Percentiles rank a stretch among this genome's conserved stretches.
phyloP scores from a whole-genome alignment of 164 flowering plant genomes.

The Stephania cephalantha region DNA sequence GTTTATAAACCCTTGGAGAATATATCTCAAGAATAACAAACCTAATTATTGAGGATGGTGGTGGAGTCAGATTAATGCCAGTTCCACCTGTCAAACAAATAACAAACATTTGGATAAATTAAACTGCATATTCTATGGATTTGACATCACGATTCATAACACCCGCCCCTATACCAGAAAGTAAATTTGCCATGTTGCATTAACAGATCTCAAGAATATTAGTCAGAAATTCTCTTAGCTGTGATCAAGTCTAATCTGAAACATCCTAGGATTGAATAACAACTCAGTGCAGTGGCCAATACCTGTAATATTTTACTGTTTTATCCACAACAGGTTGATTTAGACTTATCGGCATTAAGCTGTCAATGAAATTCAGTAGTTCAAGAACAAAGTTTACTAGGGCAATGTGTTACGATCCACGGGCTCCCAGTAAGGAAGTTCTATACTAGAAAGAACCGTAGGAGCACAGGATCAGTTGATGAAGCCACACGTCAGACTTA shows the following conservation, averaged over 20 bases:
- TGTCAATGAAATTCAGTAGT: not conserved
- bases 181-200: not conserved
- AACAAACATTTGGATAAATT: not conserved
- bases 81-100: slow-evolving; percentile 71
- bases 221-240: not conserved
- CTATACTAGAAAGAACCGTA: too few relatives aligned
- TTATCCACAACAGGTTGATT: not conserved
- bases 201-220: not conserved
- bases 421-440: too few relatives aligned
- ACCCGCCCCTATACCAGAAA: not conserved
- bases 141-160: not conserved
- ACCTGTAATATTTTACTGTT: not conserved
- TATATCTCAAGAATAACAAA: slow-evolving; percentile 18
- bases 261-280: not conserved
- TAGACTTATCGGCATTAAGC: not conserved
- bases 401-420: not conserved
- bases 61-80: slow-evolving; percentile 93
- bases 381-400: not conserved
- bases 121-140: not conserved
- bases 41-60: slow-evolving; percentile 77
- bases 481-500: too few relatives aligned
- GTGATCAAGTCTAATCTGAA: not conserved
- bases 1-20: too few relatives aligned
- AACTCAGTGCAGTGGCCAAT: not conserved
- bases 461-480: too few relatives aligned